A percentile compares a stretch with the other conserved stretches of the same genome.
phyloP scores from a whole-genome alignment of 139 green algal genomes.

The Chlamydomonas sphaeroides region DNA sequence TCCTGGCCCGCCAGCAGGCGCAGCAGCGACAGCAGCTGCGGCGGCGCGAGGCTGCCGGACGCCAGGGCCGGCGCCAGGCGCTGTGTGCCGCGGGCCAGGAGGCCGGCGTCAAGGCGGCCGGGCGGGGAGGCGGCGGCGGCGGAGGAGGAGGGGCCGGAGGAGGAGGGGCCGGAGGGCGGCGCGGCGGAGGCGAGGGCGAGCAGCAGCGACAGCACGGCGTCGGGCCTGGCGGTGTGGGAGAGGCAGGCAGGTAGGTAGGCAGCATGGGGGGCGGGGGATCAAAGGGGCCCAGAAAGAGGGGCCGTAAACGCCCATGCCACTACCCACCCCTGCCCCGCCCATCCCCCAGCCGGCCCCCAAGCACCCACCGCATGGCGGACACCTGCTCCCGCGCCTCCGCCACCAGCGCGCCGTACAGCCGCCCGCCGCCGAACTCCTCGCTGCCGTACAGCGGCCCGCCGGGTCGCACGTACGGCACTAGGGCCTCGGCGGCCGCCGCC shows the following conservation, averaged over 20 bases:
- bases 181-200: not conserved
- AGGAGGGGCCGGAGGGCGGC: not conserved
- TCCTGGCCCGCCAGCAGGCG: not conserved
- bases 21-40: slow-evolving; percentile 1
- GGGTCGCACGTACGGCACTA: slow-evolving; percentile 4
- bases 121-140: no score
- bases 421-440: no score
- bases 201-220: slow-evolving; percentile 20
- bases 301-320: no score
- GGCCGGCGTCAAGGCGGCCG: not conserved
- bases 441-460: no score
- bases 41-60: not conserved
- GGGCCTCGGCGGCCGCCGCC: slow-evolving; percentile 12
- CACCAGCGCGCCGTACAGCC: not conserved
- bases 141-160: no score
- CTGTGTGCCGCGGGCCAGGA: not conserved
- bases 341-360: not conserved
- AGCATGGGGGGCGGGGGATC: no score
- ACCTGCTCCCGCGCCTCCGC: not conserved
- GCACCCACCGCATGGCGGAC: not conserved
- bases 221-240: slow-evolving; percentile 1
- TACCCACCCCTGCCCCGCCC: no score
- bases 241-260: no score
- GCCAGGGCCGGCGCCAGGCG: slow-evolving; percentile 7
- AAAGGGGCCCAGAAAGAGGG: no score